phyloP scores from a whole-genome alignment of 2,329 filamentous ascomycete genomes.

The Corniculantispora saksenae region DNA sequence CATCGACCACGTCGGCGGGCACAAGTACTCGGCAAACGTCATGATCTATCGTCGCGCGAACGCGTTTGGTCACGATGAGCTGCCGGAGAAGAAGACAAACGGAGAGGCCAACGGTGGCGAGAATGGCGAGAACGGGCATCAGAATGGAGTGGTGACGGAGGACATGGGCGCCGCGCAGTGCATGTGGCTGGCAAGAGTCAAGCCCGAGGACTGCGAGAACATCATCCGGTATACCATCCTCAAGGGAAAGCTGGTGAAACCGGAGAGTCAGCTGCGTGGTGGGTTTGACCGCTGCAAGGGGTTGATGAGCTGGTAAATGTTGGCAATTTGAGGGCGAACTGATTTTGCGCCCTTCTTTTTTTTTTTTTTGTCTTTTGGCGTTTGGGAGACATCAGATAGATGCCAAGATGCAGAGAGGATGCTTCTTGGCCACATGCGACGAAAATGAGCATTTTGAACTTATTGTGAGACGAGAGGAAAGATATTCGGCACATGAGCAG shows the following conservation, averaged over 20 bases:
- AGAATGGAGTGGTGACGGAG: conserved; percentile 31
- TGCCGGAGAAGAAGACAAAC: conserved; percentile 24
- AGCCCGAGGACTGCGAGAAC: conserved; percentile 89
- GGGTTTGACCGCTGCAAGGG: conserved; percentile 85
- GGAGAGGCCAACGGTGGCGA: neutral
- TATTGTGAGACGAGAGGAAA: too few relatives aligned
- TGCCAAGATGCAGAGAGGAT: too few relatives aligned
- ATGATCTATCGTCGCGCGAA: conserved; percentile 78
- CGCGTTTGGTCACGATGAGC: conserved; percentile 55
- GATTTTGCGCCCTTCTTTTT: conserved; percentile 8
- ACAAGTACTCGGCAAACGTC: conserved; percentile 95
- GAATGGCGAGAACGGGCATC: conserved; percentile 15
- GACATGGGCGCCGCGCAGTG: conserved; percentile 74
- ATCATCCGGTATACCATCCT: conserved; percentile 85
- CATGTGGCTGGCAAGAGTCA: conserved; percentile 86
- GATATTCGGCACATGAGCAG: too few relatives aligned
- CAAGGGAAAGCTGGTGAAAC: conserved; percentile 93
- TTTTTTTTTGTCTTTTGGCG: neutral
- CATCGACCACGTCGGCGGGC: conserved; percentile 92
- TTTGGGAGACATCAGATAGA: too few relatives aligned
- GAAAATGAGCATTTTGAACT: too few relatives aligned
- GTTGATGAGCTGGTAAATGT: conserved; percentile 86
- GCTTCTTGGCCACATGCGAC: too few relatives aligned
- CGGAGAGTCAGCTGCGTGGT: conserved; percentile 78
- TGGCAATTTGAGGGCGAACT: neutral